Evolutionary conservation across 23 red algal species (phyloP).

Genomic region (Agarophyton chilense): DNA sequence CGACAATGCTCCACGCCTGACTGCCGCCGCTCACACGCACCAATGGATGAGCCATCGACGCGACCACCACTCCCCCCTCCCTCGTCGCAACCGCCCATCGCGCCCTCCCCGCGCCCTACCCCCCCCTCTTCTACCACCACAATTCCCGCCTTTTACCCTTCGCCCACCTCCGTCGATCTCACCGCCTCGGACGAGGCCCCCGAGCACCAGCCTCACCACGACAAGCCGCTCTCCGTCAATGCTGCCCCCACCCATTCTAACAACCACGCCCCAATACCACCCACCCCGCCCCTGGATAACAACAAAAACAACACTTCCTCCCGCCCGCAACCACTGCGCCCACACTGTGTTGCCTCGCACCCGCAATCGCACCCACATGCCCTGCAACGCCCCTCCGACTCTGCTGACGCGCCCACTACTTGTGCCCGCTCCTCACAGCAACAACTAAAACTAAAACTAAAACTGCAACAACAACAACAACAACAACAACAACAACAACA

Average conservation of each 20-base stretch:
- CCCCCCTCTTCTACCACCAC: slow-evolving; percentile 36
- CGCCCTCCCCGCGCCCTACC: slow-evolving; percentile 20
- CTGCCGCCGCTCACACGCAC: neutral
- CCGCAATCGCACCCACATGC: too few relatives aligned
- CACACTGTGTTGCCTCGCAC: too few relatives aligned
- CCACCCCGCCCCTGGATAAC: neutral
- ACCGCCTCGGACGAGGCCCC: neutral
- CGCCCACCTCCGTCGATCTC: slow-evolving; percentile 43
- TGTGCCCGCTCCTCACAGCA: too few relatives aligned
- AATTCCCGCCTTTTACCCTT: slow-evolving; percentile 8
- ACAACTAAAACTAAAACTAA: too few relatives aligned
- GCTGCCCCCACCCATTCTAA: neutral
- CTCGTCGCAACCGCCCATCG: neutral
- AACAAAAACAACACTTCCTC: neutral
- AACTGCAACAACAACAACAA: too few relatives aligned
- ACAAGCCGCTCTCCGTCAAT: neutral
- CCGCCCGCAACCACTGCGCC: neutral
- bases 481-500: too few relatives aligned
- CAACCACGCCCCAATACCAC: neutral
- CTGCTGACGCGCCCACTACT: too few relatives aligned
- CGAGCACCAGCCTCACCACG: neutral
- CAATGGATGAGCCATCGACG: slow-evolving; percentile 1
- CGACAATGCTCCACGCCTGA: neutral
- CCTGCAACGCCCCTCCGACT: too few relatives aligned
- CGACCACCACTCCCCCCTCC: neutral